phyloP scores from a whole-genome alignment of 148 eudicot species.

The Amaranthus palmeri region DNA sequence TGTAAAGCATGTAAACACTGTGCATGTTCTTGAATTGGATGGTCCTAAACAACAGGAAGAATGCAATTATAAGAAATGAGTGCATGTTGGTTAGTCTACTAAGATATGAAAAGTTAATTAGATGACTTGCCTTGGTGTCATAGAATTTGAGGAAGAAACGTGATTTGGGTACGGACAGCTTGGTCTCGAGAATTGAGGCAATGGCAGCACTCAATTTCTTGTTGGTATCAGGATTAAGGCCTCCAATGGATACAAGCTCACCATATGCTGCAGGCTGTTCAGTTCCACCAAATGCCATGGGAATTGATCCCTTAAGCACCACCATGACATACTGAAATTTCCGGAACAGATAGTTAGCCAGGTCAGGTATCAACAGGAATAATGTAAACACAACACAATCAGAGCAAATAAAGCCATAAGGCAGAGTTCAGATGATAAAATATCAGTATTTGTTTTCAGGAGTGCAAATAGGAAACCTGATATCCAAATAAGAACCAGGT shows the following conservation, averaged over 20 bases:
- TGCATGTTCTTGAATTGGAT: constrained; percentile 75
- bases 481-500: no score
- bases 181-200: constrained; percentile 63
- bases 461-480: no score
- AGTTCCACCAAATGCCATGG: constrained; percentile 88
- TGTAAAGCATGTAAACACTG: constrained; percentile 96
- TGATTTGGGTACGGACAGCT: constrained; percentile 63
- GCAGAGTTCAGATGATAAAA: background rate
- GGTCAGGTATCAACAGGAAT: background rate
- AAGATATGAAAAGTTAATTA: background rate
- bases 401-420: background rate
- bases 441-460: no score
- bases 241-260: constrained; percentile 89
- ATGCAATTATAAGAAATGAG: constrained; percentile 34
- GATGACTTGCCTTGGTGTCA: constrained; percentile 67
- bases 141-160: constrained; percentile 86
- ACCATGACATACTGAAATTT: constrained; percentile 86
- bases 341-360: background rate
- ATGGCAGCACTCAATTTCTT: constrained; percentile 92
- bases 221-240: constrained; percentile 73
- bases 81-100: constrained; percentile 13
- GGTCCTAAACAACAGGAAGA: constrained; percentile 64
- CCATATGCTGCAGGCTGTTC: constrained; percentile 97
- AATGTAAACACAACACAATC: background rate
- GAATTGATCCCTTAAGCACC: constrained; percentile 88